Conservation (phyloP, 192 early-diverging fungal genomes). For the Linnemannia exigua region DNA sequence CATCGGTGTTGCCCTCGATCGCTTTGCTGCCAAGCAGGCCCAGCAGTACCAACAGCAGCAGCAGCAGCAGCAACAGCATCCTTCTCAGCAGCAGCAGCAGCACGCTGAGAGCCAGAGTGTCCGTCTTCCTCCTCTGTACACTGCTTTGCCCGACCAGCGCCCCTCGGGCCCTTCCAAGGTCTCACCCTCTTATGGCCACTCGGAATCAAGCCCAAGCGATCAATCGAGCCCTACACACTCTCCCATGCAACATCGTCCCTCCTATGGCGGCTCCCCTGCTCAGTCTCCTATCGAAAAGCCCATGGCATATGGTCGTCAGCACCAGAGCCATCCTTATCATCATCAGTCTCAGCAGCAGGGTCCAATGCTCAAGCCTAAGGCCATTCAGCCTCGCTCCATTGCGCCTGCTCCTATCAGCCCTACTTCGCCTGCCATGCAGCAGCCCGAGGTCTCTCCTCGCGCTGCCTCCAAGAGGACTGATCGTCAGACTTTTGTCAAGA, state of each 20-base stretch:
- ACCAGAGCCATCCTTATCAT: conserved; percentile 19
- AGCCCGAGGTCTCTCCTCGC: conserved; percentile 12
- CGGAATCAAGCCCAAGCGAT: conserved; percentile 27
- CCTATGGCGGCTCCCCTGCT: conserved; percentile 20
- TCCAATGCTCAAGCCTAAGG: conserved; percentile 29
- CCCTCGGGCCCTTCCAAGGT: conserved; percentile 9
- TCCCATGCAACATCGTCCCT: conserved; percentile 11
- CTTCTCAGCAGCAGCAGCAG: conserved; percentile 48
- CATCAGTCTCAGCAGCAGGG: not conserved
- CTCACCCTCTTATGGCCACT: conserved; percentile 20
- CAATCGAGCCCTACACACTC: conserved; percentile 24
- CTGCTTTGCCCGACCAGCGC: conserved; percentile 41
- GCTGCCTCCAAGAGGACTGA: conserved; percentile 23
- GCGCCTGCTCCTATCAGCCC: conserved; percentile 42
- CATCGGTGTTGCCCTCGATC: conserved; percentile 40
- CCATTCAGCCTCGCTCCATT: conserved; percentile 50
- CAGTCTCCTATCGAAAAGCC: conserved; percentile 37
- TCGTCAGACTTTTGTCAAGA: conserved; percentile 42
- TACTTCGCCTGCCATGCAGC: conserved; percentile 25
- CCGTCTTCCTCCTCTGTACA: conserved; percentile 46
- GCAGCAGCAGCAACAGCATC: conserved; percentile 14
- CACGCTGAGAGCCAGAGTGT: conserved; percentile 8
- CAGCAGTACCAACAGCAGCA: conserved; percentile 29
- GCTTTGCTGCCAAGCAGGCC: conserved; percentile 27
- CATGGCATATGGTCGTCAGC: conserved; percentile 16